phyloP scores from a whole-genome alignment of 345 rosid genomes.

The Camelina sativa region DNA sequence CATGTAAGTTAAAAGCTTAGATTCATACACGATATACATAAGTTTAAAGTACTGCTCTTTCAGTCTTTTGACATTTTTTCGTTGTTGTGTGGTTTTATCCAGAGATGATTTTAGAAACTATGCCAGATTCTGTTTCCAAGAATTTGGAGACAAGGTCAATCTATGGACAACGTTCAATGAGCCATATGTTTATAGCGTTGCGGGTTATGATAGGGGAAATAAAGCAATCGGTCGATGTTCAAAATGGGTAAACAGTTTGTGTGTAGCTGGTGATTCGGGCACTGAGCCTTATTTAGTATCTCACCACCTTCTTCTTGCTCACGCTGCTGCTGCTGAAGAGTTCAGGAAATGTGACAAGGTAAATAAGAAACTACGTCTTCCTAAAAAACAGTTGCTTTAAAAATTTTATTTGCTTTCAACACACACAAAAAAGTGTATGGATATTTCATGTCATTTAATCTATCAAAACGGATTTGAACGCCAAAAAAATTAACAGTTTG shows the following conservation, averaged over 20 bases:
- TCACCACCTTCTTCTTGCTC: constrained; percentile 45
- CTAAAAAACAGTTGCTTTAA: neutral
- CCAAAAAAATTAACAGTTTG: neutral
- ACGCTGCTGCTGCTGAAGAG: constrained; percentile 37
- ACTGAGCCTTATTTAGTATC: constrained; percentile 40
- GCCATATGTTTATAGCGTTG: constrained; percentile 42
- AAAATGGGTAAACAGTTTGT: constrained; percentile 30
- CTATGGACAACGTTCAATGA: constrained; percentile 58
- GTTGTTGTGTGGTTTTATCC: neutral
- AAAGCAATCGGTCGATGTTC: constrained; percentile 51
- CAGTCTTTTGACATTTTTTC: neutral
- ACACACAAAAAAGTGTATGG: neutral
- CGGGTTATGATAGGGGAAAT: constrained; percentile 44
- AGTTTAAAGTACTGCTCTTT: neutral
- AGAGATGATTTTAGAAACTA: constrained; percentile 39
- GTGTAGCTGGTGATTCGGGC: constrained; percentile 45
- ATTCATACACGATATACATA: neutral
- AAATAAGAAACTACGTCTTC: neutral
- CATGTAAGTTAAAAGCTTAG: constrained; percentile 38
- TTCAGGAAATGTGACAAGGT: constrained; percentile 40
- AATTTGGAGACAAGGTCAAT: constrained; percentile 53
- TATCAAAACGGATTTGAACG: neutral
- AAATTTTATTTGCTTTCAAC: too few species aligned
- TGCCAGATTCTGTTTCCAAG: constrained; percentile 46
- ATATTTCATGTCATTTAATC: neutral